Base-by-base conservation (phyloP, 1,284 basidiomycete species). In the Melampsora americana region DNA sequence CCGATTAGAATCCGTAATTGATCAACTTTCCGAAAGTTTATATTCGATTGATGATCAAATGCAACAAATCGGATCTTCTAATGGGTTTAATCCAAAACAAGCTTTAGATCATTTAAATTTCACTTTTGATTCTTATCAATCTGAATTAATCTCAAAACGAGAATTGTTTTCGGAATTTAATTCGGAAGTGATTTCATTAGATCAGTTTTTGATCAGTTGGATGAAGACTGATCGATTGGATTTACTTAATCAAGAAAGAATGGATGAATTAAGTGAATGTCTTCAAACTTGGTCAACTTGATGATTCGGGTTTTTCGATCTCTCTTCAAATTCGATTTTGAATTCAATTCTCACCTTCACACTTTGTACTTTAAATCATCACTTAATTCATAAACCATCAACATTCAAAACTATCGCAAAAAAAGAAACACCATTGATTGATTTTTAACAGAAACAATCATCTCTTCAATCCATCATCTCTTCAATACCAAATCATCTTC, bases 71-170 rank as follows among this genome's bases (percentile, higher is more conserved):
- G 23, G 28, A n/a, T 46, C 46, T 0, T 74, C 71, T 0, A 66
- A 44, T 16, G 71, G 71, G 20, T 74, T 74, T 30, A 26, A 74
- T 66, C 71, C 71, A 3, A 26, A 20, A 9, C 20, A 59, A 35
- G 71, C 71, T n/a, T 28, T 74, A 26, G 59, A 74, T 50, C 71
- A 74, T 46, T 64, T 74, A n/a, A 64, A 64, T 7, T 59, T 59
- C 14, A 42, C 66, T 23, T 74, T 74, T 23, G n/a, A 44, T 18
- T 46, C 64, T 60, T 66, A 74, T 74, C 71, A 74, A 66, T 46
- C 71, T 16, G 71, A 74, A 60, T 42, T 74, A 9, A 20, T 74
- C 11, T 48, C 46, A 12, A 74, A 74, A 60, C 20, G 71, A 26
- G 64, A 74, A 61, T 42, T 74, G 30, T 74, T 74, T 42, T 74